phyloP scores from a whole-genome alignment of 495 filamentous ascomycete genomes.

The Elaphomyces granulatus region DNA sequence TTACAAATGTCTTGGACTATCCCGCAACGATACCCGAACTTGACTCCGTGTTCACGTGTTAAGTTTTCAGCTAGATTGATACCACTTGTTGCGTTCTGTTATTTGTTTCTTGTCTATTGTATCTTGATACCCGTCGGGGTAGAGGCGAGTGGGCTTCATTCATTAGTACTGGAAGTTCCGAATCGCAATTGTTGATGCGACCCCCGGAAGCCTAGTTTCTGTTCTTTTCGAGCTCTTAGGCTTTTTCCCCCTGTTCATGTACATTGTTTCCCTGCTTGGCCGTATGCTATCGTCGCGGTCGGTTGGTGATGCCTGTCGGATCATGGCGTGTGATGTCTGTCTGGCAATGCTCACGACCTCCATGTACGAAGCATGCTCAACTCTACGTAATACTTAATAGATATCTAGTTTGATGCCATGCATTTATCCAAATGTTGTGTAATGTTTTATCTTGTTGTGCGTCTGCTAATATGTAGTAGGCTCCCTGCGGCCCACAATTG shows the following conservation, averaged over 20 bases:
- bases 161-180: too few relatives aligned
- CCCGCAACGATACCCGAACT: slow-evolving; percentile 24
- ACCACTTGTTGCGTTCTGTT: slow-evolving; percentile 23
- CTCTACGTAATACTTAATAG: slow-evolving; percentile 27
- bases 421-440: not conserved
- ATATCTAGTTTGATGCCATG: slow-evolving; percentile 4
- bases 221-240: too few relatives aligned
- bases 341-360: slow-evolving; percentile 7
- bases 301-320: slow-evolving; percentile 16
- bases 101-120: slow-evolving; percentile 14
- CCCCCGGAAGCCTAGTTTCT: too few relatives aligned
- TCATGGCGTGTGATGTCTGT: slow-evolving; percentile 16
- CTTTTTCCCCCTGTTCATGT: too few relatives aligned
- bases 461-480: too few relatives aligned
- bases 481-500: too few relatives aligned
- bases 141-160: slow-evolving; percentile 17
- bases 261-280: too few relatives aligned
- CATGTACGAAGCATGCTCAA: slow-evolving; percentile 13
- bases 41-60: slow-evolving; percentile 25
- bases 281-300: slow-evolving; percentile 4
- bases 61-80: slow-evolving; percentile 38
- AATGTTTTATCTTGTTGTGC: not conserved
- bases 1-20: slow-evolving; percentile 4
- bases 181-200: too few relatives aligned
- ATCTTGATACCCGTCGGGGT: slow-evolving; percentile 28